phyloP scores from a whole-genome alignment of 2,329 filamentous ascomycete genomes.

The Pseudogymnoascus sp. region DNA sequence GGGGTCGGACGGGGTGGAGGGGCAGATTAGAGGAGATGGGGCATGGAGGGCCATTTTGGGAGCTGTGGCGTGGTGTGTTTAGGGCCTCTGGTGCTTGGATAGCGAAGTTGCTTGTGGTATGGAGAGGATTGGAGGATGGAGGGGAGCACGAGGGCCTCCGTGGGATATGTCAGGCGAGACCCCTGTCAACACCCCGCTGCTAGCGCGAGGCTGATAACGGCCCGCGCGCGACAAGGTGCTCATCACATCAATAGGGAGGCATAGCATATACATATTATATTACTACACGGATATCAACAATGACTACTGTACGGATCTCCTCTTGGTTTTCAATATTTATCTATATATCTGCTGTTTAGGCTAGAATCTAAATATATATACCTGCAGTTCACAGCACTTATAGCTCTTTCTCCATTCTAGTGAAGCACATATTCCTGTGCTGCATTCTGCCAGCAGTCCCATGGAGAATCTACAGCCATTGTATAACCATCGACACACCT shows the following conservation, averaged over 20 bases:
- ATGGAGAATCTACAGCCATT: neutral
- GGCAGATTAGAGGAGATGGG: neutral
- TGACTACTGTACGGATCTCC: no score
- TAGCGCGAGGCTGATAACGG: neutral
- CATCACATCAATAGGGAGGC: no score
- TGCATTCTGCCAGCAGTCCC: neutral
- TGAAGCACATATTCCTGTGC: neutral
- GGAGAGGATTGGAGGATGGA: neutral
- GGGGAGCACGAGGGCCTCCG: neutral
- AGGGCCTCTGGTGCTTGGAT: neutral
- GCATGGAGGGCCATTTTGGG: neutral
- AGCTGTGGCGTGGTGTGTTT: neutral
- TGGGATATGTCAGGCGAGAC: neutral
- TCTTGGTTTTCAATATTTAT: neutral
- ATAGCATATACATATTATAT: no score
- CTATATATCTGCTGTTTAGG: neutral
- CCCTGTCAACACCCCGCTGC: neutral
- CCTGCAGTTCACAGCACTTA: neutral
- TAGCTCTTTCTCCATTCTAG: neutral
- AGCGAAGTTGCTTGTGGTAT: neutral
- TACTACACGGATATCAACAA: no score
- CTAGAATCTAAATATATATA: constrained; percentile 1
- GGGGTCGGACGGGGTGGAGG: constrained; percentile 28
- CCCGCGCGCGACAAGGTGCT: no score
- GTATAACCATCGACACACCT: neutral